Evolutionary conservation across 2,329 filamentous ascomycete genomes (phyloP).

Genomic region (Triangularia setosa): DNA sequence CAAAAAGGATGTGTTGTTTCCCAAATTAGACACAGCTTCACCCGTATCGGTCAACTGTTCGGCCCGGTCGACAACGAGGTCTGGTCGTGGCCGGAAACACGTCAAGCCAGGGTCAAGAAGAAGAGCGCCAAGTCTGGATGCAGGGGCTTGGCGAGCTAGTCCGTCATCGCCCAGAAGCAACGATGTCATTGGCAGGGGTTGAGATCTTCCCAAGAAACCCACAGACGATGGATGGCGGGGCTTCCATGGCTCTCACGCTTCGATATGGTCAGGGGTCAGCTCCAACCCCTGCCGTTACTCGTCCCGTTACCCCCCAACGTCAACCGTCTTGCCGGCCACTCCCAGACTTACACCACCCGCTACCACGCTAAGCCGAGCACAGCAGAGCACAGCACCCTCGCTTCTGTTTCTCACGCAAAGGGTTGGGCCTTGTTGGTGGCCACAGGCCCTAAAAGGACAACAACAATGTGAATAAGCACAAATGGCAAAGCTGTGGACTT

Average conservation of each 20-base stretch:
- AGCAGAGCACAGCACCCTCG: constrained; percentile 6
- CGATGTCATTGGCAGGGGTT: constrained; percentile 26
- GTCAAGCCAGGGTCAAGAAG: constrained; percentile 7
- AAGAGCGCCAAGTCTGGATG: constrained; percentile 2
- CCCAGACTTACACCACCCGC: neutral
- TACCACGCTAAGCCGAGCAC: constrained; percentile 6
- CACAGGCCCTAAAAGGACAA: neutral
- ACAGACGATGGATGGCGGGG: constrained; percentile 1
- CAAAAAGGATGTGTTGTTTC: constrained; percentile 6
- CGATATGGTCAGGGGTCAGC: neutral
- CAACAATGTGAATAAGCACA: neutral
- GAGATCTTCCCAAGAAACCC: neutral
- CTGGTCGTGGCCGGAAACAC: constrained; percentile 11
- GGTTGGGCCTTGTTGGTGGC: constrained; percentile 3
- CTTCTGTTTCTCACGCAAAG: constrained; percentile 6
- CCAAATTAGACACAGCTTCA: constrained; percentile 13
- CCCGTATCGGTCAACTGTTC: constrained; percentile 5
- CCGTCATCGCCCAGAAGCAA: constrained; percentile 17
- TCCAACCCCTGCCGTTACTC: constrained; percentile 1
- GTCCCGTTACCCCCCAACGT: neutral
- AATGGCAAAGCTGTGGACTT: neutral
- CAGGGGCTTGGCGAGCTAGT: constrained; percentile 15
- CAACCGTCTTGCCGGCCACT: neutral
- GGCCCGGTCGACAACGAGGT: constrained; percentile 14
- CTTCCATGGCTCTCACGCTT: neutral